Conservation (phyloP, 2,329 filamentous ascomycete species). For the Sporothrix brasiliensis region DNA sequence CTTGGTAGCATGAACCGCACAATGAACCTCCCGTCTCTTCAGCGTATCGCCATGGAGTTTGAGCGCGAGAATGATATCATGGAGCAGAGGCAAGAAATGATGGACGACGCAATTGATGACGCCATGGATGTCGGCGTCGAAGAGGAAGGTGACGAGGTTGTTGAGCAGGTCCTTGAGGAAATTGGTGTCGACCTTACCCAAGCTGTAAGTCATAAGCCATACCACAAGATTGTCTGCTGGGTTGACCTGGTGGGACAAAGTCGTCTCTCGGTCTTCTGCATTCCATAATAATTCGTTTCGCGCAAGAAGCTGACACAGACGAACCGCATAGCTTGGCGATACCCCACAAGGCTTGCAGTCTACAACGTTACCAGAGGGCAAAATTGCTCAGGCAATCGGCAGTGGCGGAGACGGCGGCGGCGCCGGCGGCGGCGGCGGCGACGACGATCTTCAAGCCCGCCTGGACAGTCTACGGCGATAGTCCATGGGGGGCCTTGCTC, state of each 20-base stretch:
- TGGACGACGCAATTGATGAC: constrained; percentile 98
- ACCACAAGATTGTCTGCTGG: not conserved
- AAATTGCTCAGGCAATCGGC: constrained; percentile 84
- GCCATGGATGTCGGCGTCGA: constrained; percentile 88
- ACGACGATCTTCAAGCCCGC: constrained; percentile 91
- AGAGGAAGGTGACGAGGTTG: constrained; percentile 94
- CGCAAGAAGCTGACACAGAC: constrained; percentile 20
- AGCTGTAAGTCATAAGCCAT: constrained; percentile 64
- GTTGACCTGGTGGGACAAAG: not conserved
- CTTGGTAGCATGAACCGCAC: constrained; percentile 95
- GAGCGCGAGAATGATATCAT: constrained; percentile 99
- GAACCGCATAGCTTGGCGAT: constrained; percentile 72
- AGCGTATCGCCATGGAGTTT: constrained; percentile 98
- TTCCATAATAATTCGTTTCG: not conserved
- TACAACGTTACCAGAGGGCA: constrained; percentile 69
- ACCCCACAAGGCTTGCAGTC: constrained; percentile 83
- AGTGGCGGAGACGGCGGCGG: constrained; percentile 59
- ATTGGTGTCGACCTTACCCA: constrained; percentile 93
- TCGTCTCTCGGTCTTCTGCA: not conserved
- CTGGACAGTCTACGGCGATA: constrained; percentile 79
- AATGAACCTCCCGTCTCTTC: constrained; percentile 94
- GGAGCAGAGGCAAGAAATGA: constrained; percentile 99
- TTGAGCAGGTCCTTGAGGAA: constrained; percentile 94
- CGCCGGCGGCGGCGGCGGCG: constrained; percentile 55
- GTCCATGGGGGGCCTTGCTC: not conserved